Percentiles rank a stretch among this genome's conserved stretches.
phyloP scores from a whole-genome alignment of 768 basidiomycete species.

The Xerocomellus amylosporus region DNA sequence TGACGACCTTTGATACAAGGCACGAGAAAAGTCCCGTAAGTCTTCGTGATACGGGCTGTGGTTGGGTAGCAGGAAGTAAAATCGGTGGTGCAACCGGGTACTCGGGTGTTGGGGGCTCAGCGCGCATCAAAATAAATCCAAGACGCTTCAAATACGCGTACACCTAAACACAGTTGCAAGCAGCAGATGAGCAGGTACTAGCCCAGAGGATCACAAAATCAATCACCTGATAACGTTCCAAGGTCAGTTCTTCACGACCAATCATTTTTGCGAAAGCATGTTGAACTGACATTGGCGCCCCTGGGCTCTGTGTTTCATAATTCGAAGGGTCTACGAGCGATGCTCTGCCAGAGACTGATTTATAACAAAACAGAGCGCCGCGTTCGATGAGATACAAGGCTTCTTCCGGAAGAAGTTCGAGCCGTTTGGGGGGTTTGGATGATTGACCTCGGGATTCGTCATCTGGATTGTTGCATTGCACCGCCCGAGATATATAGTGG shows the following conservation, averaged over 20 bases:
- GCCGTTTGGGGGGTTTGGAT: conserved; percentile 54
- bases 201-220: conserved; percentile 7
- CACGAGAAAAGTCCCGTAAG: conserved; percentile 14
- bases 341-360: conserved; percentile 38
- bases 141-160: conserved; percentile 90
- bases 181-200: not conserved
- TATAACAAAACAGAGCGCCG: conserved; percentile 85
- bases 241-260: conserved; percentile 67
- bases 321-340: conserved; percentile 8
- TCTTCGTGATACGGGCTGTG: not conserved
- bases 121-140: conserved; percentile 86
- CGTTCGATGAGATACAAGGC: conserved; percentile 90
- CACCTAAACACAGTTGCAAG: conserved; percentile 52
- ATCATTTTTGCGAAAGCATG: conserved; percentile 88
- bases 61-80: conserved; percentile 7
- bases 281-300: conserved; percentile 85
- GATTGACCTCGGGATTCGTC: not conserved
- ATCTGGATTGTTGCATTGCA: conserved; percentile 30
- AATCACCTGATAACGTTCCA: conserved; percentile 84
- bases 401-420: conserved; percentile 94
- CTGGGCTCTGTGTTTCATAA: conserved; percentile 44
- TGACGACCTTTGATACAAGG: conserved; percentile 5
- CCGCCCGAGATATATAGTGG: conserved; percentile 60
- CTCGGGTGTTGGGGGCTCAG: conserved; percentile 52
- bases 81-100: conserved; percentile 50